These are phyloP conservation scores for Balakata baccata DNA, from an alignment of 345 rosid species.

Conservation along the genomic window DNA sequence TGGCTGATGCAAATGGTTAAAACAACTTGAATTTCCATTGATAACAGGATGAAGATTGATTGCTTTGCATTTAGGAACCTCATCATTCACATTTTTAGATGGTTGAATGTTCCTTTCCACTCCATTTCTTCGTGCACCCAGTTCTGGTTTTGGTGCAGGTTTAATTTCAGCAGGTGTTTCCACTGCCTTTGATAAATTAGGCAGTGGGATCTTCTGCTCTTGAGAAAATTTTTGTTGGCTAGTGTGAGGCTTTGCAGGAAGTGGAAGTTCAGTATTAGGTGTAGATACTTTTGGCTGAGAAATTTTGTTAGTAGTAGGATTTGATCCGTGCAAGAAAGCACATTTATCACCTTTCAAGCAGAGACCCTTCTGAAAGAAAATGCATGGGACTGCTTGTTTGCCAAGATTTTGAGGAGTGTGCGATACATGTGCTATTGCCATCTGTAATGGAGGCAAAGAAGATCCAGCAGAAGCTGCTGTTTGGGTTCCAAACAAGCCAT, in stretches of 20 bases:
- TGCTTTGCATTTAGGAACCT: slow-evolving; percentile 40
- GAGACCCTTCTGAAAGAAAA: slow-evolving; percentile 75
- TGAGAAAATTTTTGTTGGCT: slow-evolving; percentile 37
- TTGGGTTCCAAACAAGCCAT: slow-evolving; percentile 72
- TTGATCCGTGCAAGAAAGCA: slow-evolving; percentile 67
- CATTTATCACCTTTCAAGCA: slow-evolving; percentile 89
- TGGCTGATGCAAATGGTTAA: slow-evolving; percentile 42
- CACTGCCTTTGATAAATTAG: slow-evolving; percentile 31
- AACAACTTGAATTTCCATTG: slow-evolving; percentile 40
- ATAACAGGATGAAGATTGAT: slow-evolving; percentile 26
- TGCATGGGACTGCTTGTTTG: slow-evolving; percentile 72
- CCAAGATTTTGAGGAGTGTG: slow-evolving; percentile 35
- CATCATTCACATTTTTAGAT: slow-evolving; percentile 33
- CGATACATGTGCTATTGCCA: slow-evolving; percentile 19
- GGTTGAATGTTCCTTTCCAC: slow-evolving; percentile 35
- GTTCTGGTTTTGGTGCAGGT: slow-evolving; percentile 30
- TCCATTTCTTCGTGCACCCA: slow-evolving; percentile 32
- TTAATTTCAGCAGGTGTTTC: slow-evolving; percentile 33
- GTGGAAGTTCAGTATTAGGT: slow-evolving; percentile 33
- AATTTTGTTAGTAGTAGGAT: slow-evolving; percentile 37
- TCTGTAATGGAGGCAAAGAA: slow-evolving; percentile 32
- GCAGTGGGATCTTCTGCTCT: slow-evolving; percentile 33
- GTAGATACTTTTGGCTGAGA: slow-evolving; percentile 33
- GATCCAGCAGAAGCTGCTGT: slow-evolving; percentile 46
- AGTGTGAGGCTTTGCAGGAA: slow-evolving; percentile 35